Evolutionary conservation across 106 monocot genomes (phyloP).

Genomic region (Allium fistulosum): DNA sequence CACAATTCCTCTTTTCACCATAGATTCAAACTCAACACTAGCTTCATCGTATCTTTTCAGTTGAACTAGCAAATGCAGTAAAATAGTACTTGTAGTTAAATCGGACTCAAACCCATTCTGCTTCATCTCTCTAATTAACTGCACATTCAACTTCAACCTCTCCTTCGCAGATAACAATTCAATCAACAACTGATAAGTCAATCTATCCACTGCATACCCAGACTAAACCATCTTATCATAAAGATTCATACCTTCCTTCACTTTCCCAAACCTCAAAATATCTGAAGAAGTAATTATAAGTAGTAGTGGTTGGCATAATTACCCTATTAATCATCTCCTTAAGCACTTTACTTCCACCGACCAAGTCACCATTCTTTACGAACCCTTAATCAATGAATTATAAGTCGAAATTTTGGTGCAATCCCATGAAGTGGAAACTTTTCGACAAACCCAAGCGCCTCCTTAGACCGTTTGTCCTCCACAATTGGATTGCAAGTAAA

Average conservation of each 20-base stretch:
- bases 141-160: slow-evolving; percentile 30
- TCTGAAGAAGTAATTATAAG: slow-evolving; percentile 82
- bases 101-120: slow-evolving; percentile 59
- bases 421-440: slow-evolving; percentile 63
- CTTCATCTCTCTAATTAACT: slow-evolving; percentile 75
- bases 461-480: slow-evolving; percentile 55
- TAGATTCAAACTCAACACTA: slow-evolving; percentile 45
- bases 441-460: slow-evolving; percentile 64
- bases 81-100: slow-evolving; percentile 57
- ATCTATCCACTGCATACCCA: slow-evolving; percentile 46
- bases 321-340: slow-evolving; percentile 59
- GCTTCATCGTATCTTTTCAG: slow-evolving; percentile 53
- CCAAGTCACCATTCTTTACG: slow-evolving; percentile 64
- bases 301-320: slow-evolving; percentile 61
- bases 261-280: slow-evolving; percentile 41
- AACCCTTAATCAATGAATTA: slow-evolving; percentile 78
- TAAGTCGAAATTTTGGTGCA: slow-evolving; percentile 69
- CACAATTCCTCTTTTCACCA: slow-evolving; percentile 65
- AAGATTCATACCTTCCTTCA: slow-evolving; percentile 75
- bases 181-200: too few species aligned
- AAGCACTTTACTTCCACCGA: slow-evolving; percentile 47
- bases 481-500: slow-evolving; percentile 66
- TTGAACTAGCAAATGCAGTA: slow-evolving; percentile 32
- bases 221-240: slow-evolving; percentile 59
- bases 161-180: too few species aligned